These are phyloP conservation scores for Beverwykella pulmonaria DNA, from an alignment of 495 filamentous ascomycete species.

Conservation along the genomic window DNA sequence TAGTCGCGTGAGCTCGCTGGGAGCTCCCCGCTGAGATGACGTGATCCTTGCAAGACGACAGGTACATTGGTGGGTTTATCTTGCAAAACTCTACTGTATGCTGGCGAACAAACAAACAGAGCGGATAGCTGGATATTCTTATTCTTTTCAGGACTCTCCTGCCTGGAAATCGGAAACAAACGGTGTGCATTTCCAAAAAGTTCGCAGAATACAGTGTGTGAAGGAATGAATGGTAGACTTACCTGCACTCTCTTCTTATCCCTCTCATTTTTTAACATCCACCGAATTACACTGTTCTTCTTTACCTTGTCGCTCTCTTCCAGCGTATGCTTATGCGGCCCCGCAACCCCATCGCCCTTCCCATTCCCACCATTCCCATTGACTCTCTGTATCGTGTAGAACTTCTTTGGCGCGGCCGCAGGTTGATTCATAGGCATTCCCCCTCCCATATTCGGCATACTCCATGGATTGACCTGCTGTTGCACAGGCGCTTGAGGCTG, in stretches of 20 bases:
- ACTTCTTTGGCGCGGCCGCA: constrained; percentile 39
- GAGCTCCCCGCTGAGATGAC: constrained; percentile 1
- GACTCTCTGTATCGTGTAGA: constrained; percentile 59
- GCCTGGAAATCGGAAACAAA: too few relatives aligned
- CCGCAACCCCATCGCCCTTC: constrained; percentile 66
- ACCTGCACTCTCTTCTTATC: constrained; percentile 70
- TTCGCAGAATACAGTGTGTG: neutral
- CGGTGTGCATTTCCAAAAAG: too few relatives aligned
- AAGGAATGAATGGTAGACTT: constrained; percentile 42
- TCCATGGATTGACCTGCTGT: constrained; percentile 14
- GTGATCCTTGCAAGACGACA: neutral
- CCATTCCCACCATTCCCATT: constrained; percentile 78
- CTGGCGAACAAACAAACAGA: too few relatives aligned
- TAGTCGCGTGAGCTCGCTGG: neutral
- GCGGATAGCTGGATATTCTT: too few relatives aligned
- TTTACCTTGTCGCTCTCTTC: constrained; percentile 83
- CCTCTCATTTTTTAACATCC: constrained; percentile 66
- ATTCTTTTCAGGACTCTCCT: too few relatives aligned
- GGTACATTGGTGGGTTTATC: neutral
- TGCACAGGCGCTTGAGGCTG: constrained; percentile 14
- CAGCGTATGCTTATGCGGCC: constrained; percentile 73
- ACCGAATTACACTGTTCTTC: constrained; percentile 76
- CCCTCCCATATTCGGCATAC: constrained; percentile 12
- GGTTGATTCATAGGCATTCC: constrained; percentile 10
- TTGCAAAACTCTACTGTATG: too few relatives aligned